Evolutionary conservation across 306 rosid species (phyloP).

Genomic region (Ormosia semicastrata): DNA sequence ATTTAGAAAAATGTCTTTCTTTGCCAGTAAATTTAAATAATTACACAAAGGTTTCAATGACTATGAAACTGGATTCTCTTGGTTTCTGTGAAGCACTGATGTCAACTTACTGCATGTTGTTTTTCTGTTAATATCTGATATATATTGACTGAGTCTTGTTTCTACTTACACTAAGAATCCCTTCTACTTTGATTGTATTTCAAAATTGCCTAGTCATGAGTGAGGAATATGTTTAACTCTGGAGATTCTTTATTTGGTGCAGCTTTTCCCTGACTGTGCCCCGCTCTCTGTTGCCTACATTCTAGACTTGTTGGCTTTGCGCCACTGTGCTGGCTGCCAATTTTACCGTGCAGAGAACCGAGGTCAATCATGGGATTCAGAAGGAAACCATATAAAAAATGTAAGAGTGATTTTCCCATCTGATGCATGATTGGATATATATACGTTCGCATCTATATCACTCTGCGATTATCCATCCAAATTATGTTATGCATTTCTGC

Average conservation of each 20-base stretch:
- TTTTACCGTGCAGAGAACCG: conserved; percentile 89
- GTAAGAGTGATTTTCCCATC: conserved; percentile 45
- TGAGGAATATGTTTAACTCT: background rate
- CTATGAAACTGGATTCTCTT: background rate
- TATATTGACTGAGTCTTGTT: background rate
- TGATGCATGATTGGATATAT: background rate
- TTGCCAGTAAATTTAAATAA: background rate
- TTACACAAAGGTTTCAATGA: background rate
- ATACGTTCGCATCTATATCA: background rate
- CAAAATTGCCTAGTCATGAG: background rate
- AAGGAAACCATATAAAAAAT: conserved; percentile 81
- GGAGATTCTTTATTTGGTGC: conserved; percentile 34
- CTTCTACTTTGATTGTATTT: background rate
- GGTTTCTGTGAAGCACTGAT: background rate
- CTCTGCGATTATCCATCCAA: conserved; percentile 15
- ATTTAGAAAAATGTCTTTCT: background rate
- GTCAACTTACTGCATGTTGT: background rate
- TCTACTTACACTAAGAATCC: background rate
- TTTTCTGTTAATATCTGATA: background rate
- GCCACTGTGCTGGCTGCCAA: conserved; percentile 91
- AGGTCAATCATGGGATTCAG: conserved; percentile 78
- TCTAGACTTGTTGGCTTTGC: conserved; percentile 67
- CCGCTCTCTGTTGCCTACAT: conserved; percentile 83
- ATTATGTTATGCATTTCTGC: conserved; percentile 4
- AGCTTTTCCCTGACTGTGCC: conserved; percentile 96